phyloP scores from a whole-genome alignment of 1,139 yeast species.

The Suhomyces anneliseae region DNA sequence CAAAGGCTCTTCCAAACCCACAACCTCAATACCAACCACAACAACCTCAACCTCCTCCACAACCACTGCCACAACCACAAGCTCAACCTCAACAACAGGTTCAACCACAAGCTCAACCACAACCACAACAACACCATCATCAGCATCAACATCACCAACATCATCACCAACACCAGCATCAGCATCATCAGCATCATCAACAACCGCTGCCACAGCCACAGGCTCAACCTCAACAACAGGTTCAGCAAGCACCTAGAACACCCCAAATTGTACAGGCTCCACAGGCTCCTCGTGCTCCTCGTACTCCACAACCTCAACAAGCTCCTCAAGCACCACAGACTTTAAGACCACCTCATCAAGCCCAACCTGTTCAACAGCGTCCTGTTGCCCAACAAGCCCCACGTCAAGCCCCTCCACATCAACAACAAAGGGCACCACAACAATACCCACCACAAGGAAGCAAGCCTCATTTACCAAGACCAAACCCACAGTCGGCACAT shows the following conservation, averaged over 20 bases:
- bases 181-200: conserved; percentile 2
- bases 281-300: neutral
- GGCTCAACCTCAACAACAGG: neutral
- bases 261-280: neutral
- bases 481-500: conserved; percentile 2
- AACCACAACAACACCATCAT: neutral
- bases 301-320: neutral
- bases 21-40: conserved; percentile 1
- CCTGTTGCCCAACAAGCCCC: conserved; percentile 13
- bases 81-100: neutral
- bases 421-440: conserved; percentile 1
- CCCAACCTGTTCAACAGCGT: conserved; percentile 9
- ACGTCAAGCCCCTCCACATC: conserved; percentile 1
- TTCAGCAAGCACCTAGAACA: neutral
- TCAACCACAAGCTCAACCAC: conserved; percentile 1
- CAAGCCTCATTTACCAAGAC: conserved; percentile 1
- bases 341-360: neutral
- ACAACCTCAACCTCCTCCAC: neutral
- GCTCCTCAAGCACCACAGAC: neutral
- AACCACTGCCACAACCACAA: conserved; percentile 3
- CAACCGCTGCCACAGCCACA: conserved; percentile 2
- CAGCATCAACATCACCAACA: neutral
- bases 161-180: neutral
- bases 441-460: conserved; percentile 1
- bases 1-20: conserved; percentile 2